phyloP scores from a whole-genome alignment of 768 basidiomycete genomes.

The Amanita muscaria region DNA sequence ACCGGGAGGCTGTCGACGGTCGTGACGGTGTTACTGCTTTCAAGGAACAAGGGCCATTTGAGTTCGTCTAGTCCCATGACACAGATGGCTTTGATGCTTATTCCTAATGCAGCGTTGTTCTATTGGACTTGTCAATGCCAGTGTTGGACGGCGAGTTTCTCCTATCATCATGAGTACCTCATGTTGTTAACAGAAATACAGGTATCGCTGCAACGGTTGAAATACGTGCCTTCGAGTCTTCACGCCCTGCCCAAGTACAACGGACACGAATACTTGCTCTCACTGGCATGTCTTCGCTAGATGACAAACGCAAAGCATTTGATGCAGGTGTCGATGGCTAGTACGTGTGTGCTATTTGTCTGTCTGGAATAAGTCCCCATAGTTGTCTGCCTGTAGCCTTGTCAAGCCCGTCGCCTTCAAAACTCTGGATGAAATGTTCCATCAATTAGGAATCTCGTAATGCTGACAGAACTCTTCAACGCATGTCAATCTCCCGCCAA shows the following conservation, averaged over 20 bases:
- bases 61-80: constrained; percentile 42
- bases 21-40: constrained; percentile 76
- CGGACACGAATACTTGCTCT: constrained; percentile 70
- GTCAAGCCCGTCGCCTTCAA: constrained; percentile 97
- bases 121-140: constrained; percentile 91
- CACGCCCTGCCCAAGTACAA: constrained; percentile 38
- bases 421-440: constrained; percentile 78
- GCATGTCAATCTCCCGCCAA: too few species aligned
- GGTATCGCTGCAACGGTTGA: constrained; percentile 77
- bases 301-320: constrained; percentile 87
- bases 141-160: constrained; percentile 65
- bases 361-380: constrained; percentile 5
- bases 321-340: constrained; percentile 94
- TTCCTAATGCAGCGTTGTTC: constrained; percentile 51
- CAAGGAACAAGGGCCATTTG: constrained; percentile 67
- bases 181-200: constrained; percentile 18
- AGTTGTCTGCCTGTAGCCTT: constrained; percentile 41
- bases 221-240: constrained; percentile 42
- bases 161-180: neutral
- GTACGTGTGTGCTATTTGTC: constrained; percentile 38
- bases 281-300: constrained; percentile 88
- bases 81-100: neutral
- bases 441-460: constrained; percentile 49
- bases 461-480: constrained; percentile 5
- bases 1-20: constrained; percentile 75